Conservation (phyloP, 2,329 filamentous ascomycete species). For the Verticillium klebahnii region DNA sequence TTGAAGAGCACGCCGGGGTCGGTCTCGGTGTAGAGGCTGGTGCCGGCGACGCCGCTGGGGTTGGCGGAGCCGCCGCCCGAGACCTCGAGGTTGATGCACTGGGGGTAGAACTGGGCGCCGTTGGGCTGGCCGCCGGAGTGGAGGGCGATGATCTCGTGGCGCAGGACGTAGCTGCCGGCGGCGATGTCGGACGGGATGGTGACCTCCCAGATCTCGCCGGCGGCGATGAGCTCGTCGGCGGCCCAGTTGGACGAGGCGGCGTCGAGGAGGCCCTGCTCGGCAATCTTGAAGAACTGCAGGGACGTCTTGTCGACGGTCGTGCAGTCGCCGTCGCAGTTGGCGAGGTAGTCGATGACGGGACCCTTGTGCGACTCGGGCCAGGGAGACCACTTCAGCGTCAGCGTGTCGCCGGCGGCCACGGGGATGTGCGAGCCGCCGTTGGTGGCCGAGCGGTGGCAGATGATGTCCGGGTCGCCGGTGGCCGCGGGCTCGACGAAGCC, state of each 20-base stretch:
- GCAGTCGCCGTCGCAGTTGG: slow-evolving; percentile 51
- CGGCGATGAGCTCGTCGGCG: slow-evolving; percentile 43
- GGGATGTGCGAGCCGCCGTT: slow-evolving; percentile 32
- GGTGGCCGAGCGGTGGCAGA: slow-evolving; percentile 39
- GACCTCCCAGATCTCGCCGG: slow-evolving; percentile 40
- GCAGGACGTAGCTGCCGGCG: slow-evolving; percentile 49
- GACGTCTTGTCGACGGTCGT: slow-evolving; percentile 42
- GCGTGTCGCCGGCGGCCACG: slow-evolving; percentile 53
- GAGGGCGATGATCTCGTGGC: slow-evolving; percentile 52
- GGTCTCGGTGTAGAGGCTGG: slow-evolving; percentile 26
- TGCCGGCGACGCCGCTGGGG: slow-evolving; percentile 26
- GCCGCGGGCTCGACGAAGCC: slow-evolving; percentile 41
- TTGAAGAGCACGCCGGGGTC: slow-evolving; percentile 31
- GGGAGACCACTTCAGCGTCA: slow-evolving; percentile 57
- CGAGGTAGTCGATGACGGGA: slow-evolving; percentile 57
- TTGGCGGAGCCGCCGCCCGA: slow-evolving; percentile 29
- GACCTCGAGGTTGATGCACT: slow-evolving; percentile 45
- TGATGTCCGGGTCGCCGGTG: slow-evolving; percentile 36
- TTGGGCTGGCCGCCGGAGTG: slow-evolving; percentile 37
- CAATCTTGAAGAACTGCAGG: slow-evolving; percentile 58
- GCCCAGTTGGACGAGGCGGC: slow-evolving; percentile 46
- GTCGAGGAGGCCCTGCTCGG: slow-evolving; percentile 43
- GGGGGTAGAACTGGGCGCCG: slow-evolving; percentile 47
- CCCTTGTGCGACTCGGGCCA: slow-evolving; percentile 64
- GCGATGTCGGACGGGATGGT: slow-evolving; percentile 41